phyloP scores from a whole-genome alignment of 208 protist species.

The Leishmania major region DNA sequence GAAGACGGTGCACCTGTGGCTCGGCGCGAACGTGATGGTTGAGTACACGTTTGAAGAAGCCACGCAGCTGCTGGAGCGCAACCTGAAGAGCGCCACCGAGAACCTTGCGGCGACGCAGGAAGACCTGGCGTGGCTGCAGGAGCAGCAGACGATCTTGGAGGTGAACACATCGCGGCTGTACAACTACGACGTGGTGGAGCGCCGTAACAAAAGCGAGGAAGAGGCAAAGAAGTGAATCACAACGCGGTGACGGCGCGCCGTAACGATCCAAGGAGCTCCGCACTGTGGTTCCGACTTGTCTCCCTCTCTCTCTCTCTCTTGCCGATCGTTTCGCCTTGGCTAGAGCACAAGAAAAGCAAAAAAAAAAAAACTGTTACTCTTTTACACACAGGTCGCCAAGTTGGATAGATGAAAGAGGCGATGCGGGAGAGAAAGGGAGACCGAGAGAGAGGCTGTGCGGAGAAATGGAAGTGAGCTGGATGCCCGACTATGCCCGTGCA shows the following conservation, averaged over 20 bases:
- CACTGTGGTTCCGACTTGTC: not conserved
- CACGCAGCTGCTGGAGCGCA: slow-evolving; percentile 87
- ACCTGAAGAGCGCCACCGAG: slow-evolving; percentile 76
- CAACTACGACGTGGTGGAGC: slow-evolving; percentile 93
- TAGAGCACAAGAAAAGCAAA: not conserved
- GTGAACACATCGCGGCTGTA: slow-evolving; percentile 95
- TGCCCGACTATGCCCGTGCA: not conserved
- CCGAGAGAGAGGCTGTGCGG: not conserved
- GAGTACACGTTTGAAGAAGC: slow-evolving; percentile 97
- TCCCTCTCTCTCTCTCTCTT: not conserved
- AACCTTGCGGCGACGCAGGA: slow-evolving; percentile 90
- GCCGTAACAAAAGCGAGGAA: slow-evolving; percentile 52
- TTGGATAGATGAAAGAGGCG: not conserved
- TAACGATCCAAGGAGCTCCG: not conserved
- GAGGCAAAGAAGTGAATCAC: slow-evolving; percentile 23
- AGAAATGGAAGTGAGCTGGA: not conserved
- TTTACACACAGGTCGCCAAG: not conserved
- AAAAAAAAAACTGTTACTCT: not conserved
- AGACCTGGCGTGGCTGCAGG: slow-evolving; percentile 95
- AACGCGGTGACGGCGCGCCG: not conserved
- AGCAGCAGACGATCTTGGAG: slow-evolving; percentile 96
- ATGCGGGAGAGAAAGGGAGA: not conserved
- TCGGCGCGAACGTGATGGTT: slow-evolving; percentile 97
- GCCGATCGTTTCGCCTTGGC: not conserved
- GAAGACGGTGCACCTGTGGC: slow-evolving; percentile 92